Percentiles rank a stretch among this genome's conserved stretches.
These are phyloP conservation scores for Sporobolomyces phaffii DNA, from an alignment of 768 basidiomycete species.

Conservation along the genomic window DNA sequence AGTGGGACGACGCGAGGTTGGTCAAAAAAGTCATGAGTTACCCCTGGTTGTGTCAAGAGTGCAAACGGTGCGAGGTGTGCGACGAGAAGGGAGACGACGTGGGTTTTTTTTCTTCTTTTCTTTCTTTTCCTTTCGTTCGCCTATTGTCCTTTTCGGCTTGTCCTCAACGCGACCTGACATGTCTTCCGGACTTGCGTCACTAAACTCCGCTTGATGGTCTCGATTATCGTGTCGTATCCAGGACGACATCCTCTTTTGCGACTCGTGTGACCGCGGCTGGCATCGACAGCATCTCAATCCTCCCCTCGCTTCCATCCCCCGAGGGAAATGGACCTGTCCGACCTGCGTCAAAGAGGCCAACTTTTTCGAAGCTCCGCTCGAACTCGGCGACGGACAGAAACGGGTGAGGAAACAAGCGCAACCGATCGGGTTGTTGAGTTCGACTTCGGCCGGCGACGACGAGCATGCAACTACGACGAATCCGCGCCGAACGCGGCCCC, in stretches of 20 bases:
- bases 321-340: constrained; percentile 50
- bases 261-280: constrained; percentile 91
- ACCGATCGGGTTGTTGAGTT: constrained; percentile 8
- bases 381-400: neutral
- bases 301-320: constrained; percentile 63
- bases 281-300: constrained; percentile 75
- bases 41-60: constrained; percentile 81
- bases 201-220: neutral
- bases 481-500: no score
- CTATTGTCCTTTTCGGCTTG: no score
- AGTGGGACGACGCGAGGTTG: constrained; percentile 54
- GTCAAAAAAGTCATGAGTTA: constrained; percentile 60
- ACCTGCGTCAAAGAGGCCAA: constrained; percentile 37
- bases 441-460: neutral
- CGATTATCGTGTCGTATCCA: constrained; percentile 42
- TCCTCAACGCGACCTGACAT: no score
- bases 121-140: neutral
- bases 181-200: no score
- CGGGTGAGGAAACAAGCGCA: constrained; percentile 11
- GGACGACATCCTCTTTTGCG: constrained; percentile 81
- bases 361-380: constrained; percentile 8
- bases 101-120: constrained; percentile 46
- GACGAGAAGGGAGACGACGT: constrained; percentile 80
- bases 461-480: no score
- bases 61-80: constrained; percentile 87